phyloP scores from a whole-genome alignment of 2,329 filamentous ascomycete genomes.

The Raffaelea albimanens region DNA sequence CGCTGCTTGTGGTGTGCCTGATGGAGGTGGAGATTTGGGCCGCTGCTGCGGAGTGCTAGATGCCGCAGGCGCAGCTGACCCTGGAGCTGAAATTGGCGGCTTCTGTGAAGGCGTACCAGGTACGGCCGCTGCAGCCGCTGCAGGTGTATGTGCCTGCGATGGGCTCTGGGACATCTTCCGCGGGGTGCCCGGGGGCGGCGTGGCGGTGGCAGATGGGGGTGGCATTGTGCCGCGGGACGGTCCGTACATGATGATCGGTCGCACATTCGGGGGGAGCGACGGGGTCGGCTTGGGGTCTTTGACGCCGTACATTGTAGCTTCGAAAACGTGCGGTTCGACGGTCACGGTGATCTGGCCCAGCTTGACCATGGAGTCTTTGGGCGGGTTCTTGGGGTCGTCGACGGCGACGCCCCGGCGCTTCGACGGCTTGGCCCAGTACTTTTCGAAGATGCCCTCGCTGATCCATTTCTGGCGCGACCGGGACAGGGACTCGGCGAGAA shows the following conservation, averaged over 20 bases:
- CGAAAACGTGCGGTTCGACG: constrained; percentile 71
- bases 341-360: constrained; percentile 65
- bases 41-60: background rate
- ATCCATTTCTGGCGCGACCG: constrained; percentile 69
- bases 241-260: constrained; percentile 57
- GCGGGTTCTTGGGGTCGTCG: constrained; percentile 56
- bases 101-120: background rate
- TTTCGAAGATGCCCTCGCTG: constrained; percentile 62
- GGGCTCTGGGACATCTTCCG: constrained; percentile 14
- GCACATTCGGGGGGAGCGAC: constrained; percentile 26
- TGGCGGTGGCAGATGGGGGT: constrained; percentile 21
- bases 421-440: constrained; percentile 66
- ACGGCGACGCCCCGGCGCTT: constrained; percentile 57
- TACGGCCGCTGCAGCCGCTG: constrained; percentile 3
- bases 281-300: constrained; percentile 50
- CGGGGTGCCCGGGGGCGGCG: constrained; percentile 25
- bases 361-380: constrained; percentile 63
- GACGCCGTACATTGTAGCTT: constrained; percentile 64
- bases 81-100: background rate
- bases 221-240: constrained; percentile 55
- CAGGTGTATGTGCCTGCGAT: constrained; percentile 10
- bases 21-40: background rate
- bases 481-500: constrained; percentile 62
- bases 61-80: background rate
- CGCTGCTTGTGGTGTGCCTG: constrained; percentile 8